A percentile compares a stretch with the other conserved stretches of the same genome.
phyloP scores from a whole-genome alignment of 805 yeast genomes.

The Candida tibetensis region DNA sequence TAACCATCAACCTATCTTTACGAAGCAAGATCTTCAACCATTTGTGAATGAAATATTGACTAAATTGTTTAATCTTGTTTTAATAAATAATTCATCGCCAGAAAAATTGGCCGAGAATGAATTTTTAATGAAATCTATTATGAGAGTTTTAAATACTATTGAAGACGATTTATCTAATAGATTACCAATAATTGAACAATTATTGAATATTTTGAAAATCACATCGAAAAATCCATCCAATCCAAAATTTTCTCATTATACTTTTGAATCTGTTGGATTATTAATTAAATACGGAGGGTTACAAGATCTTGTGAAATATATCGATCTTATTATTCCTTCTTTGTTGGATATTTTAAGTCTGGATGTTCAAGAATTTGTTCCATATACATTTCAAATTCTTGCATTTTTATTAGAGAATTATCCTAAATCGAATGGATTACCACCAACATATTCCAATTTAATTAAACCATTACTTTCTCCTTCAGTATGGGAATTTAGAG shows the following conservation, averaged over 20 bases:
- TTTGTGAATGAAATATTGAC: conserved; percentile 56
- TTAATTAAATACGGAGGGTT: conserved; percentile 55
- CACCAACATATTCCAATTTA: conserved; percentile 61
- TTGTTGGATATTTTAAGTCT: conserved; percentile 65
- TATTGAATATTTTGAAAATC: conserved; percentile 63
- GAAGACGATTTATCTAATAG: conserved; percentile 52
- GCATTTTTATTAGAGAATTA: conserved; percentile 69
- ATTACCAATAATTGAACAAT: conserved; percentile 54
- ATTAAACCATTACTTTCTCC: conserved; percentile 85
- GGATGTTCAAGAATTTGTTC: conserved; percentile 92
- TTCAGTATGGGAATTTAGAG: conserved; percentile 88
- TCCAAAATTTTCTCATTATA: conserved; percentile 87
- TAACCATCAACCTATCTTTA: conserved; percentile 60
- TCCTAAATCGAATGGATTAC: conserved; percentile 50
- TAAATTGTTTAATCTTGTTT: conserved; percentile 64
- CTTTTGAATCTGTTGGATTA: conserved; percentile 84
- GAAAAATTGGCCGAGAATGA: conserved; percentile 95
- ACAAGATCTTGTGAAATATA: conserved; percentile 31
- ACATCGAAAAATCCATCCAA: conserved; percentile 91
- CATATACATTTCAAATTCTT: conserved; percentile 88
- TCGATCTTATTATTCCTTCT: conserved; percentile 60
- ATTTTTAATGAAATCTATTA: conserved; percentile 81
- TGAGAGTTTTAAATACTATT: conserved; percentile 75
- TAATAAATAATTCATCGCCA: conserved; percentile 55
- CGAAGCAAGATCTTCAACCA: conserved; percentile 67